Conservation (phyloP, 2,329 filamentous ascomycete species). For the Phyllosticta capitalensis region DNA sequence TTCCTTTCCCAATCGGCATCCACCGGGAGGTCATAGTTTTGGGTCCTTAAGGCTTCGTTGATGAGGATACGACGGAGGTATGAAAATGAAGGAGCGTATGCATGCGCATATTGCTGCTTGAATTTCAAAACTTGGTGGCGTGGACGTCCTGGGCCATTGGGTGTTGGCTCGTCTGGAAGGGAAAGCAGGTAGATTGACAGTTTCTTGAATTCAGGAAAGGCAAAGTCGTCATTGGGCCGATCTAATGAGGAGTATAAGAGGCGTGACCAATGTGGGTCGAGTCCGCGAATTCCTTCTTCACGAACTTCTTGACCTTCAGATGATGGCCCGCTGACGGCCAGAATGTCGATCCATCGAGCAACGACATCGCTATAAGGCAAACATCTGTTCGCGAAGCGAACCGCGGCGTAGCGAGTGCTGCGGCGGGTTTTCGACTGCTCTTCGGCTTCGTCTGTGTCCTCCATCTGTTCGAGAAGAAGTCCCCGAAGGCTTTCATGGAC, state of each 20-base stretch:
- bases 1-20: constrained; percentile 80
- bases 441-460: constrained; percentile 20
- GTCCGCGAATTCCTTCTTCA: constrained; percentile 81
- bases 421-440: constrained; percentile 6
- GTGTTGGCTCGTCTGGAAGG: constrained; percentile 19
- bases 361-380: constrained; percentile 68
- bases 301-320: constrained; percentile 71
- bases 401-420: constrained; percentile 70
- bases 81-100: constrained; percentile 59
- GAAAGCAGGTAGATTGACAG: constrained; percentile 38
- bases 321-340: constrained; percentile 59
- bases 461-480: constrained; percentile 24
- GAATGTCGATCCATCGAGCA: constrained; percentile 79
- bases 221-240: not conserved
- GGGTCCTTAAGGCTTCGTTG: constrained; percentile 43
- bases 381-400: constrained; percentile 85
- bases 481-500: constrained; percentile 31
- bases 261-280: constrained; percentile 68
- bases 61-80: constrained; percentile 58
- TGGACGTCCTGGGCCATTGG: constrained; percentile 22
- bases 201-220: constrained; percentile 35
- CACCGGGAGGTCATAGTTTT: constrained; percentile 41
- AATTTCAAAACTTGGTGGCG: constrained; percentile 23
- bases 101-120: constrained; percentile 31
- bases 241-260: constrained; percentile 42